Percentiles rank a stretch among this genome's conserved stretches.
Conservation (phyloP, 1,284 basidiomycete genomes). For the Coriolopsis trogii region DNA sequence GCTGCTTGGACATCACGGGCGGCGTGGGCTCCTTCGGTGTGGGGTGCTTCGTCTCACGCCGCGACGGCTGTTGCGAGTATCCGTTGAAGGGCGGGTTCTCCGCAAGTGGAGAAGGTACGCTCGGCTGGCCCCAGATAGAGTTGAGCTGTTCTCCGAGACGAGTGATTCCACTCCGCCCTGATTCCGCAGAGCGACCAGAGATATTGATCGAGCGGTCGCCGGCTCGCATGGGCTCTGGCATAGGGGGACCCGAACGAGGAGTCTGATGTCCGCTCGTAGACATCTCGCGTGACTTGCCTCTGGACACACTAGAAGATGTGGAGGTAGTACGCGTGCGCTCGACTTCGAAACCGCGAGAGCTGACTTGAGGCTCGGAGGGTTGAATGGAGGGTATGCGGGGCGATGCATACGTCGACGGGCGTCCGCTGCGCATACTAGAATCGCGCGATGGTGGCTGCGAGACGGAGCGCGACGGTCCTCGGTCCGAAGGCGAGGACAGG, state of each 20-base stretch:
- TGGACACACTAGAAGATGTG: constrained; percentile 22
- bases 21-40: constrained; percentile 21
- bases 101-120: constrained; percentile 20
- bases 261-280: constrained; percentile 8
- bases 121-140: constrained; percentile 35
- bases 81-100: constrained; percentile 22
- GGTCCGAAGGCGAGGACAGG: constrained; percentile 29
- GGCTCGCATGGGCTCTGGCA: constrained; percentile 23
- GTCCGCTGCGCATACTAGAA: constrained; percentile 19
- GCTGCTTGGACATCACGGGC: constrained; percentile 16
- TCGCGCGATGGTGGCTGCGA: constrained; percentile 36
- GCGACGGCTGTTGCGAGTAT: constrained; percentile 23
- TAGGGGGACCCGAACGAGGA: constrained; percentile 17
- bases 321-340: constrained; percentile 24
- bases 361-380: constrained; percentile 9
- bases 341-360: constrained; percentile 19
- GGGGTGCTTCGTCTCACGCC: constrained; percentile 25
- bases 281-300: constrained; percentile 33
- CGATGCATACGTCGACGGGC: constrained; percentile 24
- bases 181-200: constrained; percentile 35
- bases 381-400: constrained; percentile 18
- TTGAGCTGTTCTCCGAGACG: constrained; percentile 35
- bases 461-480: constrained; percentile 22
- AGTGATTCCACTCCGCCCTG: constrained; percentile 34
- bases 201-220: constrained; percentile 32